Conservation (phyloP, 116 monocot genomes). For the Posidonia oceanica region DNA sequence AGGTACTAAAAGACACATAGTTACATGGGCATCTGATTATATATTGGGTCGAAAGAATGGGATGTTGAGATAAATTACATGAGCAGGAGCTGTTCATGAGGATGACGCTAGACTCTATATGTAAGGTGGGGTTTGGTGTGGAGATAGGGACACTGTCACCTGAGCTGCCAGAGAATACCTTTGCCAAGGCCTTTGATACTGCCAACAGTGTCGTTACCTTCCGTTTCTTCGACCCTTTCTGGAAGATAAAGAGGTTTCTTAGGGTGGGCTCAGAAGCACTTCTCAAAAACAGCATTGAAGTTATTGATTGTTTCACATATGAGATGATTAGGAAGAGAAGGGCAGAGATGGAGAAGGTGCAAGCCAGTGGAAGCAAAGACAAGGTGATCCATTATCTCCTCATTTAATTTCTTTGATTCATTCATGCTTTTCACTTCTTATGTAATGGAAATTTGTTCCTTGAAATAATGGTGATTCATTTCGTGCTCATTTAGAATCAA, state of each 20-base stretch:
- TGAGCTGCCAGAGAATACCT: conserved; percentile 9
- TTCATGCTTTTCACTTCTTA: too few relatives aligned
- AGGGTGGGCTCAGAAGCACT: conserved; percentile 29
- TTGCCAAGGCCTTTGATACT: conserved; percentile 39
- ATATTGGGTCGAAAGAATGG: background rate
- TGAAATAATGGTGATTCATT: too few relatives aligned
- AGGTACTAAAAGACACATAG: background rate
- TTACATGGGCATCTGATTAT: background rate
- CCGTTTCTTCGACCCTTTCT: conserved; percentile 27
- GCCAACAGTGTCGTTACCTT: conserved; percentile 10
- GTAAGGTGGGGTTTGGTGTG: conserved; percentile 42
- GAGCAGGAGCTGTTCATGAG: conserved; percentile 38
- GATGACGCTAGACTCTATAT: conserved; percentile 53
- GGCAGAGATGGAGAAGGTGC: conserved; percentile 27
- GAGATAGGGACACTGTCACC: conserved; percentile 24
- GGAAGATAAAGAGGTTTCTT: conserved; percentile 36
- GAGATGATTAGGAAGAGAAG: conserved; percentile 19
- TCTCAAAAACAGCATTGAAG: conserved; percentile 16
- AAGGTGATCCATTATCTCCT: conserved; percentile 14
- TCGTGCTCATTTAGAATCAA: too few relatives aligned
- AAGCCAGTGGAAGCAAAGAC: conserved; percentile 5
- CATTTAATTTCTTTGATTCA: background rate
- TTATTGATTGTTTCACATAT: conserved; percentile 36
- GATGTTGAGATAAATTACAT: background rate
- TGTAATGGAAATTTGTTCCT: too few relatives aligned